Conservation (phyloP, 371 early-diverging fungal genomes). For the Sanchytrium tribonematis region DNA sequence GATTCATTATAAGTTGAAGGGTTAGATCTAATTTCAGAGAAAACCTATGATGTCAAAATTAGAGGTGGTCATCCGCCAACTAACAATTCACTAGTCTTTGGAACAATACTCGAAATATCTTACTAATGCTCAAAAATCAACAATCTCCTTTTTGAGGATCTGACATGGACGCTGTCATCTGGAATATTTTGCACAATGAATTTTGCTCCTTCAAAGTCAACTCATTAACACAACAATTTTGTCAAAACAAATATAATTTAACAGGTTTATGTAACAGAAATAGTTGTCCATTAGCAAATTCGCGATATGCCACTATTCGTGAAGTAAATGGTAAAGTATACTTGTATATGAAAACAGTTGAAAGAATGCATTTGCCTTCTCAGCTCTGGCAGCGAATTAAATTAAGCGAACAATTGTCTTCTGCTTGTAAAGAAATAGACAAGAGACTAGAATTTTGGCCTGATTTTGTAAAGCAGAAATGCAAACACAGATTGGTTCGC, state of each 20-base stretch:
- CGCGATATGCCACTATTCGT: constrained; percentile 90
- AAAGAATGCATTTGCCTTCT: constrained; percentile 79
- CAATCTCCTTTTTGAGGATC: too few relatives aligned
- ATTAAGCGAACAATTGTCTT: constrained; percentile 42
- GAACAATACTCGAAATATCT: too few relatives aligned
- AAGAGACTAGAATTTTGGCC: constrained; percentile 78
- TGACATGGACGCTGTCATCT: constrained; percentile 42
- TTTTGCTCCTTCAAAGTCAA: constrained; percentile 90
- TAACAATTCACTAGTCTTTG: too few relatives aligned
- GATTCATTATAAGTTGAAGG: too few relatives aligned
- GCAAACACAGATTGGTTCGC: constrained; percentile 92
- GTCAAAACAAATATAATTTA: constrained; percentile 92
- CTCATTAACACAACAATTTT: constrained; percentile 59
- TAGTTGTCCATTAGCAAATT: constrained; percentile 94
- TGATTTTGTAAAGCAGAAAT: constrained; percentile 66
- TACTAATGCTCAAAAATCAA: too few relatives aligned
- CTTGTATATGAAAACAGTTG: constrained; percentile 87
- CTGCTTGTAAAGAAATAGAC: constrained; percentile 37
- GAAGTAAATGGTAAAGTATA: constrained; percentile 57
- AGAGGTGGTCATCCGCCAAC: too few relatives aligned
- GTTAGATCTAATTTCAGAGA: too few relatives aligned
- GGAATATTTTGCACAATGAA: constrained; percentile 68
- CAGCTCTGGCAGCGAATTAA: constrained; percentile 84
- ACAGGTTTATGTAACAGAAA: constrained; percentile 90
- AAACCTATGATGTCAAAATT: too few relatives aligned